These are phyloP conservation scores for Lactarius psammicola DNA, from an alignment of 768 basidiomycete genomes.

Conservation along the genomic window DNA sequence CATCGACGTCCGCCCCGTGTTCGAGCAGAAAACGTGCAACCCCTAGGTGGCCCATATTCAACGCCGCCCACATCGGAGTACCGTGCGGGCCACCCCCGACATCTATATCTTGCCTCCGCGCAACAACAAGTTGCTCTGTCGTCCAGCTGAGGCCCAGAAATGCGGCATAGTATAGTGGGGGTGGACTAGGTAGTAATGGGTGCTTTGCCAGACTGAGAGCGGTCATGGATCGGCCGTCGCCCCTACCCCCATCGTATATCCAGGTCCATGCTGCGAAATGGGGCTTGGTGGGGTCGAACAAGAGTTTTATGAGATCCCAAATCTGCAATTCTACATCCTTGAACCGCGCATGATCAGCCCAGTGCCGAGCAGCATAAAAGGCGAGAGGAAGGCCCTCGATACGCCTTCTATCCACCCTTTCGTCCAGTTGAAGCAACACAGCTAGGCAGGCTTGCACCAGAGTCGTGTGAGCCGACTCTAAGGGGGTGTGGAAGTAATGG, in stretches of 20 bases:
- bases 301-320: not conserved
- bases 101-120: not conserved
- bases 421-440: not conserved
- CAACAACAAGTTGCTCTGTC: not conserved
- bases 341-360: constrained; percentile 3
- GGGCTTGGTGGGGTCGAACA: not conserved
- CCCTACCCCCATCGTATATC: not conserved
- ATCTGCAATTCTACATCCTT: not conserved
- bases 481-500: not conserved
- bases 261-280: not conserved
- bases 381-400: not conserved
- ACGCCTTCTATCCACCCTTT: not conserved
- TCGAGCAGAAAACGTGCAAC: not conserved
- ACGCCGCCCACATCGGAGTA: not conserved
- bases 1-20: not conserved
- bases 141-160: not conserved
- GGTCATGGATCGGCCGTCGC: not conserved
- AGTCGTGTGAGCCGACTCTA: not conserved
- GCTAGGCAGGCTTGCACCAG: not conserved
- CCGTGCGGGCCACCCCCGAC: not conserved
- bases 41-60: not conserved
- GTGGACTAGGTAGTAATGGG: not conserved
- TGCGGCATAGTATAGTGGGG: constrained; percentile 3
- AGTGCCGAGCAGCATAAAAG: not conserved
- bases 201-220: not conserved